Percentiles rank a stretch among this genome's conserved stretches.
Evolutionary conservation across 345 rosid species (phyloP).

Genomic region (Sisymbrium irio): DNA sequence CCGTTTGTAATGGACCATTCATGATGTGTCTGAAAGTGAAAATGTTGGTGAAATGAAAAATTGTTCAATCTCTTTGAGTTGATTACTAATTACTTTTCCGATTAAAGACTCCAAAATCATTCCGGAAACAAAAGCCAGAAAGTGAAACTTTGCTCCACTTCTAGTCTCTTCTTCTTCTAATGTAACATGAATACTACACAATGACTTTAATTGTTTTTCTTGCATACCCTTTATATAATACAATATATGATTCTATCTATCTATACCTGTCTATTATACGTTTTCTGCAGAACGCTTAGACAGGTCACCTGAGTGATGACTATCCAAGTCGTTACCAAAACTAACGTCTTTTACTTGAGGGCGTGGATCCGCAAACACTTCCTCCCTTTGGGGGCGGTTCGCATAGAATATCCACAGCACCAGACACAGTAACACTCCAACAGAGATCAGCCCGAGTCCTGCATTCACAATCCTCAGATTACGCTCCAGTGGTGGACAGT

Average conservation of each 20-base stretch:
- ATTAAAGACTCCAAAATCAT: background rate
- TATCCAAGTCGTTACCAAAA: conserved; percentile 10
- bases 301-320: conserved; percentile 11
- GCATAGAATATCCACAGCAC: conserved; percentile 86
- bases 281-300: conserved; percentile 21
- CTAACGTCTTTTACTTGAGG: conserved; percentile 3
- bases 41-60: background rate
- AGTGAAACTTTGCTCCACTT: conserved; percentile 38
- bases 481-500: conserved; percentile 75
- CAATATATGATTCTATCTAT: conserved; percentile 29
- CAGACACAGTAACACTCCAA: conserved; percentile 85
- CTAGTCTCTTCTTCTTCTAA: conserved; percentile 20
- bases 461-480: conserved; percentile 69
- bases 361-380: conserved; percentile 64
- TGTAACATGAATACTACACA: conserved; percentile 19
- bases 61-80: background rate
- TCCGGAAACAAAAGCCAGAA: conserved; percentile 17
- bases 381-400: conserved; percentile 99
- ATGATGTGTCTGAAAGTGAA: background rate
- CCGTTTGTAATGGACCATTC: background rate
- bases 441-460: conserved; percentile 81
- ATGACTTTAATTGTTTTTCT: conserved; percentile 5
- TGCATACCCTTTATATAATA: conserved; percentile 15
- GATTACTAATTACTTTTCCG: background rate
- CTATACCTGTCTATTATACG: conserved; percentile 30